Evolutionary conservation across 2,329 filamentous ascomycete genomes (phyloP), one percentile per base, ranked within the genome.

Genomic region (Cladosporium phlei): DNA sequence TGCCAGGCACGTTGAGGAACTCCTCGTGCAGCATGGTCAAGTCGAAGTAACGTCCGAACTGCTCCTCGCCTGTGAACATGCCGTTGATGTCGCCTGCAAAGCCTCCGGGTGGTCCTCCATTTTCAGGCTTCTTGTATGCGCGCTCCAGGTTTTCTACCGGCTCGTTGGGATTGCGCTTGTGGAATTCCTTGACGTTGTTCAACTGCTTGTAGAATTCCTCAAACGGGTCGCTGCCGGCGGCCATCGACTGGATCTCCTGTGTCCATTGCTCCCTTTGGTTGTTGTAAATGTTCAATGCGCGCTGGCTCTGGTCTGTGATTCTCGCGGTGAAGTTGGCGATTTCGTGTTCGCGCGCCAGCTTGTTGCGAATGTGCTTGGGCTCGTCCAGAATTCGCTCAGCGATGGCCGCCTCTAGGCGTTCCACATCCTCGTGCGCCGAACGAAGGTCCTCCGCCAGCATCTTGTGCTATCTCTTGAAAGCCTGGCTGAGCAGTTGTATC

Each of bases 21-120:
- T 85, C 76, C 61, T 97, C 91, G 67, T 97, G 90, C 55, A 83
- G 79, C 29, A 75, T 78, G 14, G 85, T 91, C 37, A 98, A 71
- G 66, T 98, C 93, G 60, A 98, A 86, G 68, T 88, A 98, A 57
- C 88, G 85, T 33, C 93, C 93, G 60, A 86, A 96, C 0, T 85
- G 85, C 66, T 98, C 93, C 68, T 98, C 94, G 52, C 93, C 93
- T 0, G 89, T 95, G 67, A 98, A 98, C 73, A 97, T 85, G 48
- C 81, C 82, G 62, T 97, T 91, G 38, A 96, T 83, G 43, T 90
- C 80, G 1, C 76, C 71, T 37, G 55, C 57, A 27, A 60, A 61
- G 2, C 55, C 55, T 14, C 85, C 80, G 4, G 59, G 61, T 9
- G 57, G 55, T 5, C 60, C 58, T 32, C 59, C 61, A 39, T 81